A percentile compares a stretch with the other conserved stretches of the same genome.
phyloP scores from a whole-genome alignment of 2,329 filamentous ascomycete species.

The Fusarium lyarnte region DNA sequence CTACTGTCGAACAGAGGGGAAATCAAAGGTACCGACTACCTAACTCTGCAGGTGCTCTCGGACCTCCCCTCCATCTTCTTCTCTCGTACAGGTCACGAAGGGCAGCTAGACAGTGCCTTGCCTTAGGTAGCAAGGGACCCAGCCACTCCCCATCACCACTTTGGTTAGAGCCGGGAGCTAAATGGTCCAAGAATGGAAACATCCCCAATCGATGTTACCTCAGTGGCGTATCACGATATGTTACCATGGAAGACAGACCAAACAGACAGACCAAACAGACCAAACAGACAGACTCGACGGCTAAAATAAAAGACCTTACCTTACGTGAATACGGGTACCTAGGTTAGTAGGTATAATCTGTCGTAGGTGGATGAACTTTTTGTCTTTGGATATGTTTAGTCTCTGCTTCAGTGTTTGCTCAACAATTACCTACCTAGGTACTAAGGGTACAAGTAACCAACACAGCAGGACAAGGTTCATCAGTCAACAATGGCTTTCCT shows the following conservation, averaged over 20 bases:
- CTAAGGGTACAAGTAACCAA: not conserved
- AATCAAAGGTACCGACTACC: slow-evolving; percentile 11
- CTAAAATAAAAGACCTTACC: not conserved
- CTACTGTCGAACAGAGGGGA: slow-evolving; percentile 7
- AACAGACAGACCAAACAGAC: slow-evolving; percentile 6
- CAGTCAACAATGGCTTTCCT: not conserved
- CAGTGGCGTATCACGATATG: slow-evolving; percentile 19
- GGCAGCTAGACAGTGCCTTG: not conserved
- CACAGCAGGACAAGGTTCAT: not conserved
- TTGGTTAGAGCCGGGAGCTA: slow-evolving; percentile 35
- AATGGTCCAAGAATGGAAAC: slow-evolving; percentile 35
- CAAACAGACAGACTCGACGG: not conserved
- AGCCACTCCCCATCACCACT: slow-evolving; percentile 25
- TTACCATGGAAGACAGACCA: not conserved
- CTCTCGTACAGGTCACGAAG: not conserved
- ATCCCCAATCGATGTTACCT: slow-evolving; percentile 22
- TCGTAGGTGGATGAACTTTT: not conserved
- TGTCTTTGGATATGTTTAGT: not conserved
- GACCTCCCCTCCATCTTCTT: not conserved
- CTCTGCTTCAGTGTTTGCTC: not conserved
- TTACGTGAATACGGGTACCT: not conserved
- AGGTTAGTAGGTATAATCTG: not conserved
- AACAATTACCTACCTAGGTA: not conserved
- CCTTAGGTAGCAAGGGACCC: slow-evolving; percentile 6
- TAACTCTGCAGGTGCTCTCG: slow-evolving; percentile 5